A percentile compares a stretch with the other conserved stretches of the same genome.
phyloP scores from a whole-genome alignment of 192 early-diverging fungal species.

The Dimargaris cristalligena region DNA sequence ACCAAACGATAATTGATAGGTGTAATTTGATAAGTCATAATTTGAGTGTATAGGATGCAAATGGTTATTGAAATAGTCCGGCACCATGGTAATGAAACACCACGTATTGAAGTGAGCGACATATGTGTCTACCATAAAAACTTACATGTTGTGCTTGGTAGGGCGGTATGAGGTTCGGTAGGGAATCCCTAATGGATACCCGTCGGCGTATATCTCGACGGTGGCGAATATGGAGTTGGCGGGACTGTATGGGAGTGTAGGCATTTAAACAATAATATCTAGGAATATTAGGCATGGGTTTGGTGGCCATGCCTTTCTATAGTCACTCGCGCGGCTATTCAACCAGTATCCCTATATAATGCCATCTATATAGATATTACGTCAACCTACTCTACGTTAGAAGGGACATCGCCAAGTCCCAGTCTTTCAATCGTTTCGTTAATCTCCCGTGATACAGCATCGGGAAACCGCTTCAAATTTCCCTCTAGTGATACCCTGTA shows the following conservation, averaged over 20 bases:
- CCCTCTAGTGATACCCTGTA: conserved; percentile 3
- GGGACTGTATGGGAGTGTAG: conserved; percentile 6
- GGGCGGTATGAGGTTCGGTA: conserved; percentile 11
- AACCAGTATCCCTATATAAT: background rate
- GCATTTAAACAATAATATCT: background rate
- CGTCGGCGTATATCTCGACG: conserved; percentile 8
- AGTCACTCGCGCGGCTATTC: background rate
- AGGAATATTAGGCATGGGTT: background rate
- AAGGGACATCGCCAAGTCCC: background rate
- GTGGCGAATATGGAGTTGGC: conserved; percentile 1
- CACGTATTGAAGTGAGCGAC: too few species aligned
- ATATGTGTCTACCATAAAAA: too few species aligned
- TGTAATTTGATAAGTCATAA: too few species aligned
- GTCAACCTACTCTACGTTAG: background rate
- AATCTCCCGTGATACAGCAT: background rate
- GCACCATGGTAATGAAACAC: too few species aligned
- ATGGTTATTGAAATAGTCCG: too few species aligned
- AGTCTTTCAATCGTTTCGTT: background rate
- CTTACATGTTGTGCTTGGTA: background rate
- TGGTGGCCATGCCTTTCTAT: background rate
- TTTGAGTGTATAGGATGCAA: too few species aligned
- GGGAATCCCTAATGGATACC: conserved; percentile 9
- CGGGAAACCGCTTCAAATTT: conserved; percentile 3
- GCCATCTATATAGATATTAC: background rate
- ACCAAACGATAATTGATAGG: too few species aligned